Evolutionary conservation across 108 stramenopile species (phyloP).

Genomic region (Poteriospumella lacustris): DNA sequence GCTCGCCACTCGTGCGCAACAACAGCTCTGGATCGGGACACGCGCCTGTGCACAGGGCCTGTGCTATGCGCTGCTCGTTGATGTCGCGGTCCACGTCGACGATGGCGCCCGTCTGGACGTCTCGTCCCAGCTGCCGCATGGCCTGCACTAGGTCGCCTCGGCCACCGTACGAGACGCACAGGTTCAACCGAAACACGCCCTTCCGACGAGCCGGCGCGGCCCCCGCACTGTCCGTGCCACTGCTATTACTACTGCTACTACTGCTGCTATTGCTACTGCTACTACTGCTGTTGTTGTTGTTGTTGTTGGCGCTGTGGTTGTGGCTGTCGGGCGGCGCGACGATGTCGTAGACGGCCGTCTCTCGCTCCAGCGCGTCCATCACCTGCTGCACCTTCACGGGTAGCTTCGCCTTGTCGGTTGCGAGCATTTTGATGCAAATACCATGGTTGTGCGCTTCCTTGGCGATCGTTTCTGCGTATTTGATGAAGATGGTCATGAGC

Average conservation of each 20-base stretch:
- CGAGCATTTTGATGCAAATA: constrained; percentile 67
- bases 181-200: constrained; percentile 66
- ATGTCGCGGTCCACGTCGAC: constrained; percentile 23
- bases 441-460: constrained; percentile 70
- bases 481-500: constrained; percentile 73
- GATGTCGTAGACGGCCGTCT: too few relatives aligned
- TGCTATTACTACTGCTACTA: too few relatives aligned
- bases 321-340: constrained; percentile 39
- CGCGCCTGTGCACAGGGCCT: constrained; percentile 30
- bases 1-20: constrained; percentile 90
- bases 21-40: constrained; percentile 71
- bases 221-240: not conserved
- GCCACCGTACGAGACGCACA: constrained; percentile 85
- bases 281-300: constrained; percentile 54
- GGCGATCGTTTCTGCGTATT: constrained; percentile 74
- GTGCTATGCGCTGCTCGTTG: constrained; percentile 24
- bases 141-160: constrained; percentile 82
- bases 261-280: constrained; percentile 40
- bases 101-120: not conserved
- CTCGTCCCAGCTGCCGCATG: constrained; percentile 35
- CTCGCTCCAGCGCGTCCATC: too few relatives aligned
- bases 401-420: constrained; percentile 58
- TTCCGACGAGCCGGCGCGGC: not conserved
- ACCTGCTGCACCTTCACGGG: too few relatives aligned
- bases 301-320: constrained; percentile 53